Evolutionary conservation across 1,284 basidiomycete genomes (phyloP), one percentile per base, ranked within the genome.

Genomic region (Agroathelia rolfsii): DNA sequence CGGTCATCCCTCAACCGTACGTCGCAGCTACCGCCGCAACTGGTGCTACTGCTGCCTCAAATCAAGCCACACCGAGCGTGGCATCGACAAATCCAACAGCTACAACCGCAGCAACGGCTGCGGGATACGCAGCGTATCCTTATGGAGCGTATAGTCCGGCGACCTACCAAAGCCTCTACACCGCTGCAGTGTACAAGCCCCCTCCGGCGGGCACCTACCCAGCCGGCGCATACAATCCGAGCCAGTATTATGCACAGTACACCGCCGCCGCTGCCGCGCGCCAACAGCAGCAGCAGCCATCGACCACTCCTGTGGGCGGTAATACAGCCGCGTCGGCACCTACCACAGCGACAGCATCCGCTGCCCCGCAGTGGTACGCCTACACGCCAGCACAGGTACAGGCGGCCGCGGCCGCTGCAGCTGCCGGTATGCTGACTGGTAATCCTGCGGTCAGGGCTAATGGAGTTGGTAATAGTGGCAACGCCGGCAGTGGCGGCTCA

Each of bases 391-490:
- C 41, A 15, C 47, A 48, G 24, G 42, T 29, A 9, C 39, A 31
- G 16, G 28, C 30, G 29, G 36, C 22, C 34, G 24, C 41, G 24
- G 18, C 31, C 31, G 24, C 28, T 18, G n/a, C 48, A 39, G 23
- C 29, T 36, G n/a, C 26, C 33, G 10, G 28, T 8, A 8, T 41
- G 11, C 29, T 30, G 11, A 32, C 44, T 39, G 35, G 32, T 29
- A 21, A 42, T 20, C 25, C 46, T 67, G 67, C 44, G 31, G 43
- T 7, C 65, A 64, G 40, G 26, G 48, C 21, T 42, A 50, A 29
- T 38, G 47, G 17, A 39, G 61, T 59, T 45, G 55, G 45, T 23
- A 55, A 55, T 26, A 50, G 52, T 52, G 51, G 52, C 53, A 53
- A 51, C 50, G 47, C 39, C 49, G 52, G 38, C 48, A 50, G 29